phyloP scores from a whole-genome alignment of 306 rosid genomes.

The Oxytropis ochrocephala region DNA sequence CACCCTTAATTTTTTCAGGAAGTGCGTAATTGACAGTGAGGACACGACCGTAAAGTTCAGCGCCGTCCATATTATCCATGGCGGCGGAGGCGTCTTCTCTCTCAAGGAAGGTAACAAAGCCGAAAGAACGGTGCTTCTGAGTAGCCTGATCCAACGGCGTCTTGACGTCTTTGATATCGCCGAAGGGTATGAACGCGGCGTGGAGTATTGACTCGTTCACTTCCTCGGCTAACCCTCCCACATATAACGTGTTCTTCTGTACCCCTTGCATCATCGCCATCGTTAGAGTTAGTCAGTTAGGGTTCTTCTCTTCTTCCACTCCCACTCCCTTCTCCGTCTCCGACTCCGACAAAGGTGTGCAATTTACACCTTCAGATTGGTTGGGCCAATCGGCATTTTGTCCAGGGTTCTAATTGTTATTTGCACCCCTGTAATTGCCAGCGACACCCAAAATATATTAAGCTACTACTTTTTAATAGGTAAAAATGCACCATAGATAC shows the following conservation, averaged over 20 bases:
- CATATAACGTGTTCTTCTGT: constrained; percentile 89
- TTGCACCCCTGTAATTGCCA: too few species aligned
- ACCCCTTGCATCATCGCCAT: constrained; percentile 84
- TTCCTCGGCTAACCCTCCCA: constrained; percentile 90
- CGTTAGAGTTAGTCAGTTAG: not conserved
- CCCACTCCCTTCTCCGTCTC: not conserved
- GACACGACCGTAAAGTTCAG: constrained; percentile 94
- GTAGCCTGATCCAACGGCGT: constrained; percentile 95
- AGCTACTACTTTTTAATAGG: too few species aligned
- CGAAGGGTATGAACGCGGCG: constrained; percentile 86
- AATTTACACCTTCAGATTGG: not conserved
- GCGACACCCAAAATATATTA: too few species aligned
- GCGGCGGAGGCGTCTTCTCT: constrained; percentile 88
- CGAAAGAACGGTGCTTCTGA: constrained; percentile 95
- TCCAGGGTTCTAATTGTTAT: too few species aligned
- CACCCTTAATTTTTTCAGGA: constrained; percentile 89
- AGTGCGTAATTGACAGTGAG: constrained; percentile 94
- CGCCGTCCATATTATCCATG: constrained; percentile 98
- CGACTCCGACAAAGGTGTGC: not conserved
- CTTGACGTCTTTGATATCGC: constrained; percentile 90
- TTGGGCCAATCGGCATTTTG: not conserved
- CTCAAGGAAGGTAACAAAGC: constrained; percentile 90
- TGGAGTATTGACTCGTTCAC: constrained; percentile 81
- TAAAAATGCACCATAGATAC: too few species aligned
- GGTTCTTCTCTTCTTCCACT: constrained; percentile 2